Evolutionary conservation across 495 filamentous ascomycete genomes (phyloP).

Genomic region (Cairneyella variabilis): DNA sequence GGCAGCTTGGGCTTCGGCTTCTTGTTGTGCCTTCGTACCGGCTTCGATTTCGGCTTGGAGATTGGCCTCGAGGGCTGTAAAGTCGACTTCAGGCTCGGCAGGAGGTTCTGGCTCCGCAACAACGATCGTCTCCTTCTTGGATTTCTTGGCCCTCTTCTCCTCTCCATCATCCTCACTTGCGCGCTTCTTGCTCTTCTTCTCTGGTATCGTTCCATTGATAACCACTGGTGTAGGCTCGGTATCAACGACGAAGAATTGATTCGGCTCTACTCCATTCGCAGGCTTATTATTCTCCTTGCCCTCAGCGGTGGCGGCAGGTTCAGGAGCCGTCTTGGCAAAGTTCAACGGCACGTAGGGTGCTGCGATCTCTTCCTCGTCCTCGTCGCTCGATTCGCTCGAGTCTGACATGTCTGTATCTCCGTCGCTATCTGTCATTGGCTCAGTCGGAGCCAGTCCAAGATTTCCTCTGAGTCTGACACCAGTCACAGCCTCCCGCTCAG

Average conservation of each 20-base stretch:
- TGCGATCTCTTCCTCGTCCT: slow-evolving; percentile 4
- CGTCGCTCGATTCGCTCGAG: neutral
- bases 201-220: neutral
- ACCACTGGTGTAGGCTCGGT: slow-evolving; percentile 19
- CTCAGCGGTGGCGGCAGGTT: neutral
- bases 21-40: slow-evolving; percentile 3
- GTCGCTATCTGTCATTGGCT: neutral
- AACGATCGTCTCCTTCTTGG: slow-evolving; percentile 1
- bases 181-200: slow-evolving; percentile 13
- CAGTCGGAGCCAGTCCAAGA: neutral
- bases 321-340: slow-evolving; percentile 12
- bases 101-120: neutral
- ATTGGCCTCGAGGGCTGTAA: slow-evolving; percentile 17
- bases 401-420: neutral
- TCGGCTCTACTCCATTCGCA: slow-evolving; percentile 7
- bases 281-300: neutral
- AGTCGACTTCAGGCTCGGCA: slow-evolving; percentile 14
- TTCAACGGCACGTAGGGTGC: slow-evolving; percentile 11
- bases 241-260: slow-evolving; percentile 21
- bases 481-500: slow-evolving; percentile 2
- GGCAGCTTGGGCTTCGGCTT: neutral
- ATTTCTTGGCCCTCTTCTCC: slow-evolving; percentile 8
- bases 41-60: slow-evolving; percentile 21
- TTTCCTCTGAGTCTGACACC: slow-evolving; percentile 9
- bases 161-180: neutral